Percentiles rank a stretch among this genome's conserved stretches.
Conservation (phyloP, 1,284 basidiomycete genomes). For the Anthracocystis setariae region DNA sequence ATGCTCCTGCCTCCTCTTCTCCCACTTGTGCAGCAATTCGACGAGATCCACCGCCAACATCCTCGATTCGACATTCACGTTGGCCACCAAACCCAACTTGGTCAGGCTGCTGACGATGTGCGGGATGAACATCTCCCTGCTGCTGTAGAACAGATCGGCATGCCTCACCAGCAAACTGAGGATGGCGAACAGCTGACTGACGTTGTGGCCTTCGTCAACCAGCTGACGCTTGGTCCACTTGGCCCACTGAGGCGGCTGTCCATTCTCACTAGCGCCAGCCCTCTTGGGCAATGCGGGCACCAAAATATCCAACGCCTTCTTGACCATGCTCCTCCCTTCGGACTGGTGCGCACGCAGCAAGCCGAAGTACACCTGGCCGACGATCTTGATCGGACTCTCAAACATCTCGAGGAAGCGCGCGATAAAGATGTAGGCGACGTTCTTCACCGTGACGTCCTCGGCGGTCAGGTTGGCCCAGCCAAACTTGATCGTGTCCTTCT, state of each 20-base stretch:
- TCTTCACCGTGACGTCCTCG: conserved; percentile 91
- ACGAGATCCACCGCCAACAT: conserved; percentile 70
- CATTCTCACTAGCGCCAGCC: conserved; percentile 66
- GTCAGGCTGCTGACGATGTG: conserved; percentile 90
- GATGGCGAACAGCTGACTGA: conserved; percentile 85
- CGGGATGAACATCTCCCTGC: conserved; percentile 92
- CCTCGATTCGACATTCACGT: conserved; percentile 79
- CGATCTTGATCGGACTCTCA: conserved; percentile 91
- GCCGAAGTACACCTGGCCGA: conserved; percentile 91
- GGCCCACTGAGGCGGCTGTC: conserved; percentile 85
- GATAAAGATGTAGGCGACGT: conserved; percentile 90
- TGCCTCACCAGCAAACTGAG: conserved; percentile 94
- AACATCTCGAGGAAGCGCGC: conserved; percentile 94
- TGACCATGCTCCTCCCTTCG: conserved; percentile 79
- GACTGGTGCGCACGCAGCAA: conserved; percentile 84
- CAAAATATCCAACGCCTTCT: conserved; percentile 90
- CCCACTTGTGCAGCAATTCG: conserved; percentile 69
- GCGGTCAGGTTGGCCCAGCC: conserved; percentile 87
- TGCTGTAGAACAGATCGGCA: conserved; percentile 89
- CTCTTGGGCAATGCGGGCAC: conserved; percentile 80
- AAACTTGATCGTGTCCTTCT: conserved; percentile 94
- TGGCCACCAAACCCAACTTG: conserved; percentile 83
- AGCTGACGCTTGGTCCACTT: conserved; percentile 86
- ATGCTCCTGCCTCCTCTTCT: conserved; percentile 67
- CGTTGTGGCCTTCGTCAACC: conserved; percentile 83